Conservation (phyloP, 257 asterid genomes). For the Penstemon eatonii region DNA sequence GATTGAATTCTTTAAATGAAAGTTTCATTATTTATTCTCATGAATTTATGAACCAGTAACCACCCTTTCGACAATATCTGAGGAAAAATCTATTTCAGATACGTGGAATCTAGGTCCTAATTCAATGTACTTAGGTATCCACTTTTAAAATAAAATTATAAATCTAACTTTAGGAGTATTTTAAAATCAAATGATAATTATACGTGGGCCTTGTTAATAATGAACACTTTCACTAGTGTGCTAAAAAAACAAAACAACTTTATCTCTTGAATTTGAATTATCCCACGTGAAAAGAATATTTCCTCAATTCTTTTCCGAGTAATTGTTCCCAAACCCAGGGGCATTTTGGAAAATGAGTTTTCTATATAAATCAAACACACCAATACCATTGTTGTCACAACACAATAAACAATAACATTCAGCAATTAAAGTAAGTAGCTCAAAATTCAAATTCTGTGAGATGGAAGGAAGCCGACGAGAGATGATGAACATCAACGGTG, state of each 20-base stretch:
- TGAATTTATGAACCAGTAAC: no score
- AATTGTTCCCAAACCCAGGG: background rate
- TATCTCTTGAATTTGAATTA: background rate
- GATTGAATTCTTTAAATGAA: background rate
- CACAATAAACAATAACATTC: background rate
- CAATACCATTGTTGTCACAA: background rate
- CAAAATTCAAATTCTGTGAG: background rate
- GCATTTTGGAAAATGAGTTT: background rate
- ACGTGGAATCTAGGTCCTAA: background rate
- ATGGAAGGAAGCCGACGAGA: conserved; percentile 51
- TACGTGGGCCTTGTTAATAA: background rate
- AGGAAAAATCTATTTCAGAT: background rate
- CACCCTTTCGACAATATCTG: no score
- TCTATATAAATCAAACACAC: conserved; percentile 13
- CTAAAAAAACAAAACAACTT: no score
- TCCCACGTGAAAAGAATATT: background rate
- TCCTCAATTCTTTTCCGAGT: background rate
- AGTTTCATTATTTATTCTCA: background rate
- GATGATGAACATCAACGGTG: conserved; percentile 39
- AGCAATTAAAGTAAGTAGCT: background rate
- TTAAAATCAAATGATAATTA: background rate
- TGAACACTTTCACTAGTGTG: background rate
- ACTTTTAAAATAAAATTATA: background rate
- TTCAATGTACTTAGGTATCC: conserved; percentile 3
- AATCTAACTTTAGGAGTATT: conserved; percentile 10